Conservation (phyloP, 306 rosid genomes). For the Cotoneaster glaucophyllus region DNA sequence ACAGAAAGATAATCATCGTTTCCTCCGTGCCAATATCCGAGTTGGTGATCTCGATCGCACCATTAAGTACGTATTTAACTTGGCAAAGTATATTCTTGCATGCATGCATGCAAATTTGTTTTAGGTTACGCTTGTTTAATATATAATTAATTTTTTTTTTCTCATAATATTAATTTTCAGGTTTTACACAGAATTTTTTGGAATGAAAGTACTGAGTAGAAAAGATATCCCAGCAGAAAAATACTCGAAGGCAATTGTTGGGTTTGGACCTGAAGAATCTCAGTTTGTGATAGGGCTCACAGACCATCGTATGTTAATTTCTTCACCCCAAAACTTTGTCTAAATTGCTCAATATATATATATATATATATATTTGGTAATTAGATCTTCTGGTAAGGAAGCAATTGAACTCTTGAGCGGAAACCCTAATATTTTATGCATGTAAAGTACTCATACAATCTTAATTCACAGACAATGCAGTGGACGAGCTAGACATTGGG, state of each 20-base stretch:
- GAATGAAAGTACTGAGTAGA: conserved; percentile 54
- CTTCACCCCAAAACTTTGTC: not conserved
- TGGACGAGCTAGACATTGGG: conserved; percentile 38
- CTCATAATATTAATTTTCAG: conserved; percentile 14
- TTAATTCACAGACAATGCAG: not conserved
- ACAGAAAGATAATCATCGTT: conserved; percentile 46
- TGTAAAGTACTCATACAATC: not conserved
- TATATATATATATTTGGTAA: no score
- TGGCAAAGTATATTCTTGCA: not conserved
- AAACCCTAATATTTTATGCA: not conserved
- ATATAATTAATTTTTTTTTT: not conserved
- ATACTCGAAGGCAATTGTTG: conserved; percentile 54
- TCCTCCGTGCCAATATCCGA: conserved; percentile 58
- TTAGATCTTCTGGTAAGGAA: no score
- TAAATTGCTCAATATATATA: not conserved
- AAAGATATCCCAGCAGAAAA: conserved; percentile 53
- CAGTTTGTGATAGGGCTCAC: conserved; percentile 58
- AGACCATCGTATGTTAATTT: conserved; percentile 33
- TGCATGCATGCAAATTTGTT: not conserved
- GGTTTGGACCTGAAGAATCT: conserved; percentile 54
- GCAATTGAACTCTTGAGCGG: not conserved
- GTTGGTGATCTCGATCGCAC: conserved; percentile 68
- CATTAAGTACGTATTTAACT: conserved; percentile 37
- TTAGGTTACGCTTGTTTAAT: not conserved
- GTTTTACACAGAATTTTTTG: conserved; percentile 52